Evolutionary conservation across 2,329 filamentous ascomycete genomes (phyloP), one percentile per base, ranked within the genome.

Genomic region (Macrophomina phaseolina): DNA sequence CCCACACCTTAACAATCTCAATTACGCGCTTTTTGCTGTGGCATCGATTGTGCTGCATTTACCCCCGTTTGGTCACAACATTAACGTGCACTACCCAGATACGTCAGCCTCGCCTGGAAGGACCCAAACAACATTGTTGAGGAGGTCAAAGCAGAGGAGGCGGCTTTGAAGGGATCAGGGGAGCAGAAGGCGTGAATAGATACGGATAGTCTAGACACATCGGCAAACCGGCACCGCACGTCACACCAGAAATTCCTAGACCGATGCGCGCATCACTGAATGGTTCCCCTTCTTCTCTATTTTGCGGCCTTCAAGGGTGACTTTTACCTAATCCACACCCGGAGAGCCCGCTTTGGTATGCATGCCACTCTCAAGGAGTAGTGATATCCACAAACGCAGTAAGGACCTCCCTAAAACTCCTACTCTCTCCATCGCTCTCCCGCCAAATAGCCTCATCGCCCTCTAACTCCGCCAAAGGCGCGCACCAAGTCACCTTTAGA

Each of bases 101-200:
- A 86, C 70, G 81, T 89, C 18, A 83, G 85, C 4, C 70, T 84
- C 23, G 87, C 87, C 3, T 89, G 85, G 83, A 88, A 87, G 71
- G 87, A 89, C 67, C 82, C 84, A 1, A 84, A 86, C 67, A 90
- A 90, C 67, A 87, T 87, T 55, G 82, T 84, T 0, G 85, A 87
- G 61, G 83, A 88, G 71, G 76, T 89, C 48, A 82, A 65, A 16
- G 52, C 63, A n/a, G 63, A 55, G 49, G 63, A 65, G 3, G 63
- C 63, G 8, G 52, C 58, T 11, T 7, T 38, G 1, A 32, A 48
- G n/a, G 16, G 8, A 4, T n/a, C 30, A 16, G 53, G 23, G 23
- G 32, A 36, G 38, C 42, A 60, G 53, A 36, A 58, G 38, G 32
- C 30, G 23, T 45, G 14, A 42, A 23, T 23, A 23, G 23, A 23